Conservation (phyloP, 805 yeast genomes). For the Starmerella stigmatis region DNA sequence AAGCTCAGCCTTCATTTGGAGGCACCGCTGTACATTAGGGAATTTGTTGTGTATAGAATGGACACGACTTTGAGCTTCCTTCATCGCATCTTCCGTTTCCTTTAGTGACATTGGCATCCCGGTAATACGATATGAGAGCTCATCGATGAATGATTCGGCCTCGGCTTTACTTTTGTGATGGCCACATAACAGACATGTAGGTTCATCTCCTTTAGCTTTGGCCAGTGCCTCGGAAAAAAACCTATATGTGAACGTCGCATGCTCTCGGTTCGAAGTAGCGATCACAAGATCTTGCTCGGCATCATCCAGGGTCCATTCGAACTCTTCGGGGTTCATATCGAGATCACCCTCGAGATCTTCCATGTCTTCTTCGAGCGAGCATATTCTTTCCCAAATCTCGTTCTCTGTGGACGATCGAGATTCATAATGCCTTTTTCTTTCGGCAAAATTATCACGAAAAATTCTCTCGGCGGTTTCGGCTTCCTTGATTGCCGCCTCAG, state of each 20-base stretch:
- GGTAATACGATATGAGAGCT: constrained; percentile 28
- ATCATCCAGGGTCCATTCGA: constrained; percentile 30
- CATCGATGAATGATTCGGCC: constrained; percentile 17
- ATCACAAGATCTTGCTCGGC: constrained; percentile 52
- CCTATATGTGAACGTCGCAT: constrained; percentile 55
- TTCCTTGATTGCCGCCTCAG: background rate
- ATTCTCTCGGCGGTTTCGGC: background rate
- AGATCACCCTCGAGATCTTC: background rate
- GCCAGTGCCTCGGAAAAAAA: constrained; percentile 63
- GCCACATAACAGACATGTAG: constrained; percentile 63
- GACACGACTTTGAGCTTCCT: constrained; percentile 14
- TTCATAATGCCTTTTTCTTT: background rate
- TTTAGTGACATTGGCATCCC: constrained; percentile 31
- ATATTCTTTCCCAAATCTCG: background rate
- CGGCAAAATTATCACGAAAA: background rate
- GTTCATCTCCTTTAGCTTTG: constrained; percentile 41
- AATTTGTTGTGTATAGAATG: constrained; percentile 10
- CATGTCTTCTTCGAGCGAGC: background rate
- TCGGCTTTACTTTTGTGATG: constrained; percentile 44
- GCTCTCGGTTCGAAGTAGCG: constrained; percentile 55
- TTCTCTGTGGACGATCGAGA: background rate
- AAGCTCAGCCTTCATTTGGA: background rate
- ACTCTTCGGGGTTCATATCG: background rate
- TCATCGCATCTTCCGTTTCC: constrained; percentile 31
- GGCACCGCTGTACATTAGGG: background rate